A percentile compares a stretch with the other conserved stretches of the same genome.
These are phyloP conservation scores for Smittium mucronatum DNA, from an alignment of 371 early-diverging fungal genomes.

Conservation along the genomic window DNA sequence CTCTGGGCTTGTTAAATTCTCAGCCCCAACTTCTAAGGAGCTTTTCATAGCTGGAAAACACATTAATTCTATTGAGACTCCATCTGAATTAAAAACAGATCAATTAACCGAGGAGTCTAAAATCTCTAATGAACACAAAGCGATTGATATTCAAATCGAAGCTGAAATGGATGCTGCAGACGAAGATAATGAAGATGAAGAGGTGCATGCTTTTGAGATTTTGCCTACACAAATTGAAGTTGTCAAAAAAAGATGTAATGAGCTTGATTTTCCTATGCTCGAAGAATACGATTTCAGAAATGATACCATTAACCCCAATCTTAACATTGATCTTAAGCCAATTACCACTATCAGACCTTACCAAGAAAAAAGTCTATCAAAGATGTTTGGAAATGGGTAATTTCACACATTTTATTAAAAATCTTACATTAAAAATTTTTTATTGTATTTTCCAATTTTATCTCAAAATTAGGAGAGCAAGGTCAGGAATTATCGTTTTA, in stretches of 20 bases:
- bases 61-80: background rate
- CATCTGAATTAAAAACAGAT: background rate
- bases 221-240: constrained; percentile 60
- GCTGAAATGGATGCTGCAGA: constrained; percentile 5
- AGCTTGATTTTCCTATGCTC: constrained; percentile 92
- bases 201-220: constrained; percentile 85
- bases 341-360: constrained; percentile 93
- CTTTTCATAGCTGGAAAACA: constrained; percentile 1
- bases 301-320: constrained; percentile 68
- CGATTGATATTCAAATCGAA: background rate
- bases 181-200: constrained; percentile 43
- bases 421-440: background rate
- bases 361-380: constrained; percentile 96
- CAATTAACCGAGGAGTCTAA: too few relatives aligned
- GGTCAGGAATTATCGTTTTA: constrained; percentile 98
- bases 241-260: constrained; percentile 89
- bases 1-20: background rate
- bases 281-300: constrained; percentile 99
- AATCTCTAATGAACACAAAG: background rate
- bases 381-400: constrained; percentile 97
- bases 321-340: constrained; percentile 95
- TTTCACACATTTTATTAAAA: background rate
- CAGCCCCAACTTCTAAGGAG: constrained; percentile 1
- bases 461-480: constrained; percentile 45
- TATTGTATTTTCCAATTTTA: background rate